Evolutionary conservation across 495 filamentous ascomycete species (phyloP), one percentile per base, ranked within the genome.

Genomic region (Xanthoparmelia taractica): DNA sequence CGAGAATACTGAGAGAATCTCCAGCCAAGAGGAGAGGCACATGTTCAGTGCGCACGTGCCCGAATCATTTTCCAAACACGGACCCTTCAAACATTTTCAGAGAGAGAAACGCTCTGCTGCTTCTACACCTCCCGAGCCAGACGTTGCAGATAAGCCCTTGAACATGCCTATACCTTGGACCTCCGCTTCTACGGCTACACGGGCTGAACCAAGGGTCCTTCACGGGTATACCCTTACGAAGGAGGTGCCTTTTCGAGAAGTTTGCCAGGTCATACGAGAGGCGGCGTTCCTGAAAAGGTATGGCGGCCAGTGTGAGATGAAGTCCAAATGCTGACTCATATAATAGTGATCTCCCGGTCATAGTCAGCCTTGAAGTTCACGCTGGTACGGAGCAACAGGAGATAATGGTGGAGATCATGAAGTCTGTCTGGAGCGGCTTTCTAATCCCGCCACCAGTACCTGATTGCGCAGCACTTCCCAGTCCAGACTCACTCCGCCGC

Each of bases 201-300:
- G 71, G 57, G 76, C 75, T 12, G 92, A 97, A 70, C 92, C 91
- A 0, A 74, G 84, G 45, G 92, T 96, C 4, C 76, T 95, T 18
- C 92, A 96, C 76, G 93, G 93, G 0, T 88, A 93, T 71, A 97
- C 93, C 0, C 78, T 96, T 11, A 97, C 93, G 11, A 92, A 89
- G 65, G 90, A 90, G 55, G 83, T 95, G 15, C 80, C 86, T 0
- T 97, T 97, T 73, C 85, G 90, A 38, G 82, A 88, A 20, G 92
- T 96, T 1, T 96, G 91, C 73, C 77, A 80, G 59, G 84, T 89
- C 0, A 91, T 97, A 57, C 78, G 84, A 25, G 85, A 96, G 54
- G 81, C 86, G 68, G 90, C 88, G 0, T 97, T 97, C 69, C 76
- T 85, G 10, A 80, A 77, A 5, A 76, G 73, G 73, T 73, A 64